These are phyloP conservation scores for Candida gorgasii DNA, from an alignment of 805 yeast species.

Conservation along the genomic window DNA sequence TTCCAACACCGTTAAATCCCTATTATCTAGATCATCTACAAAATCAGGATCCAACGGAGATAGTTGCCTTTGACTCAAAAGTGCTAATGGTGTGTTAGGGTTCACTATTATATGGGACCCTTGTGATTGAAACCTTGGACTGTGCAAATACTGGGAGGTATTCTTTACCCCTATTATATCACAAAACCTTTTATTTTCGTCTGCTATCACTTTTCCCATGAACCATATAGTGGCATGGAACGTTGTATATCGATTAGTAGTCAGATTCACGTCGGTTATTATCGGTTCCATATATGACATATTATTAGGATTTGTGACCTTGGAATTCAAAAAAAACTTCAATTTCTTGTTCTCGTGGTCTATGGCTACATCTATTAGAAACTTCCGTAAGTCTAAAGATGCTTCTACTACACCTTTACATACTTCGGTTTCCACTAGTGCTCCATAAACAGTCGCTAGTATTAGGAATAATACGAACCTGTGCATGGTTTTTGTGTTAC, in stretches of 20 bases:
- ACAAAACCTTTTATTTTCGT: conserved; percentile 46
- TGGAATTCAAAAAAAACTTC: conserved; percentile 37
- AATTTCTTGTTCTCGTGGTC: conserved; percentile 29
- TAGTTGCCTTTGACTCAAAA: not conserved
- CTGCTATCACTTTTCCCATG: conserved; percentile 41
- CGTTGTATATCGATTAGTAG: conserved; percentile 51
- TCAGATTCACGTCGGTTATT: conserved; percentile 44
- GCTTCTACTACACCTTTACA: conserved; percentile 14
- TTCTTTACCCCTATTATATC: conserved; percentile 39
- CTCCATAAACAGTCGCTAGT: conserved; percentile 15
- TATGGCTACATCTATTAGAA: conserved; percentile 37
- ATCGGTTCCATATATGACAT: conserved; percentile 14
- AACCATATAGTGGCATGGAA: conserved; percentile 46
- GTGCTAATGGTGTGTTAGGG: conserved; percentile 10
- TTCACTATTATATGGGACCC: conserved; percentile 8
- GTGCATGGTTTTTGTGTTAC: too few species aligned
- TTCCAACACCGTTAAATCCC: too few species aligned
- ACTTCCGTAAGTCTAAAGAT: conserved; percentile 22
- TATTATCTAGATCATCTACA: too few species aligned
- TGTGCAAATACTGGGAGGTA: conserved; percentile 24
- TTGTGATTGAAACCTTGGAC: conserved; percentile 26
- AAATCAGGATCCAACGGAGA: too few species aligned
- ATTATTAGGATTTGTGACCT: conserved; percentile 20
- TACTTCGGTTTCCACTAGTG: conserved; percentile 24
- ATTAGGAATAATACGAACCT: conserved; percentile 13